Evolutionary conservation across 441 rosid species (phyloP).

Genomic region (Jatropha multifida): DNA sequence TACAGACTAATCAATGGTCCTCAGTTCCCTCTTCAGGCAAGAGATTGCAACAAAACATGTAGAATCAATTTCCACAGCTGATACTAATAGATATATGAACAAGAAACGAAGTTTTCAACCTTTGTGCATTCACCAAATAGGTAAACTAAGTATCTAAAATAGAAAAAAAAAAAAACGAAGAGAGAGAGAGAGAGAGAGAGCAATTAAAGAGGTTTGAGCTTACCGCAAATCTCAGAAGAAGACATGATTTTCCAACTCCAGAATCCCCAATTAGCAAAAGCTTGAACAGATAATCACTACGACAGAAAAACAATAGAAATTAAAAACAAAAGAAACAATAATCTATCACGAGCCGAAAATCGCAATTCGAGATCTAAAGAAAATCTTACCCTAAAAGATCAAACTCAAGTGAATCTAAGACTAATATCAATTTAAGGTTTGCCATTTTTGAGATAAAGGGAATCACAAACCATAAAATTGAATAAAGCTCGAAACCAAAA

Average conservation of each 20-base stretch:
- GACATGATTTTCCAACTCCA: slow-evolving; percentile 33
- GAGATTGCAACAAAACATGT: not conserved
- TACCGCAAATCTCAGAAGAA: slow-evolving; percentile 30
- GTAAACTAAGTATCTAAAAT: not conserved
- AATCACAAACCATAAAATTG: not conserved
- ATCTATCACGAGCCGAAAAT: too few species aligned
- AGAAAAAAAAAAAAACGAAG: not conserved
- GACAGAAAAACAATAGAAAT: not conserved
- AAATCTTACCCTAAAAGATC: not conserved
- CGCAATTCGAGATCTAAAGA: not conserved
- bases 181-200: not conserved
- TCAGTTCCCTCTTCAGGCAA: not conserved
- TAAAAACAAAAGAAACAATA: not conserved
- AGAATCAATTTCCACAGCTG: not conserved
- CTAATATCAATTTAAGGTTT: not conserved
- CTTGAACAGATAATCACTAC: slow-evolving; percentile 26
- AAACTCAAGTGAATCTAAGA: not conserved
- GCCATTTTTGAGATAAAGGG: not conserved
- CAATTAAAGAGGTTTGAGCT: not conserved
- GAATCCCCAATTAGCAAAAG: slow-evolving; percentile 32
- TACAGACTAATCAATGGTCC: not conserved
- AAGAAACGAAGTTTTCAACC: not conserved
- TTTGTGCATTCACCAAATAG: not conserved
- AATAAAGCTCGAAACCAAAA: not conserved
- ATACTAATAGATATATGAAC: not conserved